A percentile compares a stretch with the other conserved stretches of the same genome.
Conservation (phyloP, 306 rosid species). For the Potentilla sterilis region DNA sequence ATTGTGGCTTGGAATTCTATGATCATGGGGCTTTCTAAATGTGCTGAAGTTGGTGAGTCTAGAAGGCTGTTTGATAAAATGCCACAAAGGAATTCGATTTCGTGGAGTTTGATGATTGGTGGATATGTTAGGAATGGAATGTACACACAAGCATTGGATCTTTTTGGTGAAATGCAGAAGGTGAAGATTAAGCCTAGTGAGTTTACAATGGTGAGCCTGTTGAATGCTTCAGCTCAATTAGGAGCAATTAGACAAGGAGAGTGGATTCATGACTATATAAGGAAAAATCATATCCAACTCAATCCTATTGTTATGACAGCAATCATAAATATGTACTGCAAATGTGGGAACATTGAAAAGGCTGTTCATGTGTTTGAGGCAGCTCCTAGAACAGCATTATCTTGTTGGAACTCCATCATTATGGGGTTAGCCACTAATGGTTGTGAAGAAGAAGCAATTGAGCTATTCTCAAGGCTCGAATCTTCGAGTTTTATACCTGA, state of each 20-base stretch:
- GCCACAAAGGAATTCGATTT: conserved; percentile 49
- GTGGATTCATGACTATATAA: conserved; percentile 74
- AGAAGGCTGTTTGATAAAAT: conserved; percentile 62
- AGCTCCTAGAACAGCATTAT: conserved; percentile 44
- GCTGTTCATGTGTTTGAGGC: conserved; percentile 62
- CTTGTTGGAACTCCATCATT: conserved; percentile 78
- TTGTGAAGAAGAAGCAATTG: conserved; percentile 57
- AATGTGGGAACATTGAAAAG: conserved; percentile 59
- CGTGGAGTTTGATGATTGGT: conserved; percentile 84
- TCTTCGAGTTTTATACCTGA: conserved; percentile 54
- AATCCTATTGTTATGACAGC: conserved; percentile 66
- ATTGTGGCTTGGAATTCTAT: conserved; percentile 76
- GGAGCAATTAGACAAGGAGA: conserved; percentile 77
- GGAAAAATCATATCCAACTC: conserved; percentile 49
- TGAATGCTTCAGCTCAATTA: conserved; percentile 76
- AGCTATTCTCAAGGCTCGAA: conserved; percentile 56
- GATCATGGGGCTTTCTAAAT: conserved; percentile 72
- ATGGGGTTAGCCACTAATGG: conserved; percentile 78
- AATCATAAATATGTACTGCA: conserved; percentile 80
- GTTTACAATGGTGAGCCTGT: conserved; percentile 85
- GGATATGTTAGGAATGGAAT: conserved; percentile 80
- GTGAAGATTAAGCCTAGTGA: conserved; percentile 55
- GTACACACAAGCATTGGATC: conserved; percentile 50
- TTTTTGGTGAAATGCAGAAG: conserved; percentile 62
- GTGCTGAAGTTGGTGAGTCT: conserved; percentile 63